A percentile compares a stretch with the other conserved stretches of the same genome.
Evolutionary conservation across 208 protist genomes (phyloP).

Genomic region (Crithidia expoeki): DNA sequence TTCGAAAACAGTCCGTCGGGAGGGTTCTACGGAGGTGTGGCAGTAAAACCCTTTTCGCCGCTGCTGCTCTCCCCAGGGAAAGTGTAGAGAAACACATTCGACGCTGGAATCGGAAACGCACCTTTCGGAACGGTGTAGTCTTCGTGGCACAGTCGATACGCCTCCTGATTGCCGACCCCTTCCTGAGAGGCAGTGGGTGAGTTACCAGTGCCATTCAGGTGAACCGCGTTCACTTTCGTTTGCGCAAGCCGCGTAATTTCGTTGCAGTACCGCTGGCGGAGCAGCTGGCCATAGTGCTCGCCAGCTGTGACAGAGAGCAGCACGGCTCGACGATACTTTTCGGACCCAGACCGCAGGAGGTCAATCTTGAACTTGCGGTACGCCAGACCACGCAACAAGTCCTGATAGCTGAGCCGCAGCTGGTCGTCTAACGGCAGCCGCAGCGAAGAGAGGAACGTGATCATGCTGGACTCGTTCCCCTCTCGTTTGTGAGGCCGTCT

Average conservation of each 20-base stretch:
- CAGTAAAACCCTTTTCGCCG: constrained; percentile 5
- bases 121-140: constrained; percentile 33
- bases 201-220: background rate
- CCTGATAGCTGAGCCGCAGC: constrained; percentile 34
- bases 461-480: constrained; percentile 25
- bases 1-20: no score
- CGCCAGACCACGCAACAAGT: constrained; percentile 39
- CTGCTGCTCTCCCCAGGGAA: constrained; percentile 33
- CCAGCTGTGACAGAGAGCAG: constrained; percentile 11
- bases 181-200: background rate
- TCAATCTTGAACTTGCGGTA: constrained; percentile 30
- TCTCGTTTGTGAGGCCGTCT: constrained; percentile 25
- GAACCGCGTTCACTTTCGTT: constrained; percentile 11
- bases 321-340: background rate
- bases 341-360: background rate
- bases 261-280: constrained; percentile 22
- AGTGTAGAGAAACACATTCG: constrained; percentile 48
- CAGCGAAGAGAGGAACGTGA: constrained; percentile 43
- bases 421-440: constrained; percentile 39
- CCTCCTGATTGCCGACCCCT: constrained; percentile 9
- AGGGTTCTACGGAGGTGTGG: no score
- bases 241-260: constrained; percentile 21
- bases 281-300: constrained; percentile 27
- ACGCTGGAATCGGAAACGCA: constrained; percentile 34
- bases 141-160: constrained; percentile 6